Conservation (phyloP, 1,284 basidiomycete species). For the Blastosporella zonata region DNA sequence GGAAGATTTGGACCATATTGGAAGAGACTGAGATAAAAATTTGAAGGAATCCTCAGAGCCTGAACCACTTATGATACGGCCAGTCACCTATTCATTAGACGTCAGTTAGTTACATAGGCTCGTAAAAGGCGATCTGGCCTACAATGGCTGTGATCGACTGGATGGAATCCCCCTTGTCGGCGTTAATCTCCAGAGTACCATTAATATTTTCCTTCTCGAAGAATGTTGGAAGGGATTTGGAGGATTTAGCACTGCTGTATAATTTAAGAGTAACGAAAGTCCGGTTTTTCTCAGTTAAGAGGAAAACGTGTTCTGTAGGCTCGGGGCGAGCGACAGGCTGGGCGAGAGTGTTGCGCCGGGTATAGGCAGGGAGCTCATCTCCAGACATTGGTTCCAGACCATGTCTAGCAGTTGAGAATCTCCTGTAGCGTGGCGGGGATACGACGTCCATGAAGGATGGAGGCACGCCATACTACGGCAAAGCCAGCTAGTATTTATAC, state of each 20-base stretch:
- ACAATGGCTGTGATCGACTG: conserved; percentile 41
- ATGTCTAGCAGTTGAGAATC: conserved; percentile 39
- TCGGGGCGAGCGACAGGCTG: conserved; percentile 36
- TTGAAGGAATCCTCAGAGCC: conserved; percentile 36
- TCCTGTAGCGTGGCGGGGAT: conserved; percentile 45
- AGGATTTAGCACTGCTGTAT: conserved; percentile 45
- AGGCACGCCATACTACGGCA: conserved; percentile 11
- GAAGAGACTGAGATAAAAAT: conserved; percentile 39
- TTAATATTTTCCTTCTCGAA: conserved; percentile 49
- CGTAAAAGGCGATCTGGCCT: conserved; percentile 14
- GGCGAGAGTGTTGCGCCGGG: conserved; percentile 41
- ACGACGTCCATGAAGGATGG: conserved; percentile 39
- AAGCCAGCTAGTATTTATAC: conserved; percentile 25
- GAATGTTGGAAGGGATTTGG: conserved; percentile 43
- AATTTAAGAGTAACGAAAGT: conserved; percentile 42
- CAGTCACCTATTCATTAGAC: conserved; percentile 34
- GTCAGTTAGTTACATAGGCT: neutral
- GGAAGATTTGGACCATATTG: conserved; percentile 43
- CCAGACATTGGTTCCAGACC: conserved; percentile 44
- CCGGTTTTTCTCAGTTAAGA: conserved; percentile 36
- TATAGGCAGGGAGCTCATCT: conserved; percentile 44
- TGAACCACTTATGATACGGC: conserved; percentile 45
- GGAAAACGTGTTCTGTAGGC: conserved; percentile 43
- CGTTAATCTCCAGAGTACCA: conserved; percentile 39
- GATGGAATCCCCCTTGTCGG: conserved; percentile 46